A percentile compares a stretch with the other conserved stretches of the same genome.
Conservation (phyloP, 1,284 basidiomycete genomes). For the Malassezia japonica region DNA sequence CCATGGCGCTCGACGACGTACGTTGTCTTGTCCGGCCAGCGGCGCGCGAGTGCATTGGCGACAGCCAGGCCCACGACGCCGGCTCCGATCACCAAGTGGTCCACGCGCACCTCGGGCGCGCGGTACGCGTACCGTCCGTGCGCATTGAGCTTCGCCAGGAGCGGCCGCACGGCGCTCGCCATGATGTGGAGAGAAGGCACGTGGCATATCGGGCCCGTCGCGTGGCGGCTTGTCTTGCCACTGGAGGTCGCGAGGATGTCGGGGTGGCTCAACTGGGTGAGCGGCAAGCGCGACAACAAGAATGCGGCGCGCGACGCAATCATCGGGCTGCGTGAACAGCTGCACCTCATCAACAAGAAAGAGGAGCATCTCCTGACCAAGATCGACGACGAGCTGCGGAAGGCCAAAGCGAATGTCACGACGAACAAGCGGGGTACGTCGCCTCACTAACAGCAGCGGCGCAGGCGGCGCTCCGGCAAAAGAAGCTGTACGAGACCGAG, state of each 20-base stretch:
- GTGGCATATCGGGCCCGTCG: neutral
- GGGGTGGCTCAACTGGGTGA: slow-evolving; percentile 43
- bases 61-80: slow-evolving; percentile 82
- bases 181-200: neutral
- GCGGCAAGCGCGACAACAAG: slow-evolving; percentile 44
- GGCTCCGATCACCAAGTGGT: slow-evolving; percentile 84
- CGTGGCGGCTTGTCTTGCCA: neutral
- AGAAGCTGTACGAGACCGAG: slow-evolving; percentile 82
- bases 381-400: slow-evolving; percentile 87
- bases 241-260: slow-evolving; percentile 29
- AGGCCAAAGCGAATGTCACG: slow-evolving; percentile 84
- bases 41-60: slow-evolving; percentile 63
- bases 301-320: slow-evolving; percentile 50
- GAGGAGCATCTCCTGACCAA: slow-evolving; percentile 93
- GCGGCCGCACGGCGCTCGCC: slow-evolving; percentile 14
- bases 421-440: slow-evolving; percentile 81
- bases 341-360: slow-evolving; percentile 96
- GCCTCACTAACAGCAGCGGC: slow-evolving; percentile 21
- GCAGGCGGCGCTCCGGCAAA: slow-evolving; percentile 74
- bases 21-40: slow-evolving; percentile 64
- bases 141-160: slow-evolving; percentile 24
- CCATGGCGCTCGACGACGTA: slow-evolving; percentile 73
- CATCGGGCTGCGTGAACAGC: slow-evolving; percentile 50
- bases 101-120: slow-evolving; percentile 65
- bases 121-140: slow-evolving; percentile 21